Percentiles rank a stretch among this genome's conserved stretches.
Conservation (phyloP, 768 basidiomycete genomes). For the Leccinum longicurvipes region DNA sequence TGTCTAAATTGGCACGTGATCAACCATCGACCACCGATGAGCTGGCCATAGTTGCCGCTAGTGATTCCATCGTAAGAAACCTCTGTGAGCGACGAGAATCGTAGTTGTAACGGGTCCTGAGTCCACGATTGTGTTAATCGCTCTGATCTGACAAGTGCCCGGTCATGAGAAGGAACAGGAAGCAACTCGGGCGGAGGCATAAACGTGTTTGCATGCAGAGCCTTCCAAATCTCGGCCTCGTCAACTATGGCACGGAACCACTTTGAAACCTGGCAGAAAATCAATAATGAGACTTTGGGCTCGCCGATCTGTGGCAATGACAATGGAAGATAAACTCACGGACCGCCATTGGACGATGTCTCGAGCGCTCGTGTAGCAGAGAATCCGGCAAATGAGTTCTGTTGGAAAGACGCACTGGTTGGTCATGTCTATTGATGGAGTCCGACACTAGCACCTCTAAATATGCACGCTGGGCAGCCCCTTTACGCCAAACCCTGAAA, state of each 20-base stretch:
- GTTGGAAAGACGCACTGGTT: no score
- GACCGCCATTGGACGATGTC: not conserved
- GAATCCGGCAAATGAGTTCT: no score
- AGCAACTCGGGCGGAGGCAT: not conserved
- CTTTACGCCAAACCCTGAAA: no score
- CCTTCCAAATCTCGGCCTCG: not conserved
- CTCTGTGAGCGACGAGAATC: not conserved
- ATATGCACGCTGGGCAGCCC: no score
- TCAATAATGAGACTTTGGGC: not conserved
- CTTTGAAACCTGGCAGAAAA: not conserved
- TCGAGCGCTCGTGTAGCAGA: no score
- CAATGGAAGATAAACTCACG: not conserved
- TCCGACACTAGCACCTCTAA: no score
- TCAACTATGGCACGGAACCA: not conserved
- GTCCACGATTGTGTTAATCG: not conserved
- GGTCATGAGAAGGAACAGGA: not conserved
- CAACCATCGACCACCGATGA: conserved; percentile 5
- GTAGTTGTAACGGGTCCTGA: not conserved
- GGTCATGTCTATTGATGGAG: not conserved
- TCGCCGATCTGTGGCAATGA: no score
- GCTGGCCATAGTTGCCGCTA: not conserved
- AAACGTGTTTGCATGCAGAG: not conserved
- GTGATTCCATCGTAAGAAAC: not conserved
- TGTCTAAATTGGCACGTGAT: not conserved
- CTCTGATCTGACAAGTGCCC: not conserved